Evolutionary conservation across 1,284 basidiomycete genomes (phyloP), one percentile per base, ranked within the genome.

Genomic region (Cutaneotrichosporon sp.): DNA sequence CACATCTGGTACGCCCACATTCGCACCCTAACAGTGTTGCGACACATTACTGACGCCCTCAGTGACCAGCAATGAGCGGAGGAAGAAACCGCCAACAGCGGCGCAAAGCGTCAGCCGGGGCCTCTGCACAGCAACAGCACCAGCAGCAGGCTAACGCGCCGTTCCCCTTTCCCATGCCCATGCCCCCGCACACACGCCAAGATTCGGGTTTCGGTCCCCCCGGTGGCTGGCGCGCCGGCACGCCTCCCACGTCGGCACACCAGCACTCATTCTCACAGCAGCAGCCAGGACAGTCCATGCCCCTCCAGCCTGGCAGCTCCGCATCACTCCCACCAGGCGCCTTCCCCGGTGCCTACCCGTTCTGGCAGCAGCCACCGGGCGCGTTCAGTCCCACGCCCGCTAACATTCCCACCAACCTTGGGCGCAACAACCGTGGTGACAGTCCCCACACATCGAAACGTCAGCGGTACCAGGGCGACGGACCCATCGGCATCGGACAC

Each of bases 331-430:
- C 51, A n/a, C 51, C 30, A 4, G 51, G 51, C 18, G 52, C 38
- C 18, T 42, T 65, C 30, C 60, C 64, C 14, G 64, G 64, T 26
- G 53, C 56, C 21, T 65, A 60, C 14, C 64, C 64, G 32, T 65
- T 62, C 51, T 63, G 62, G 62, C 50, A 22, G 5, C 61, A 51
- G 32, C 49, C 30, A 34, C 51, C 58, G 18, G 51, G 30, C 30
- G 30, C 51, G 30, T 53, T 53, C 51, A 53, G 51, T 18, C 51
- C 51, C 31, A 53, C 30, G 30, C 51, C 51, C 16, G 30, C 30
- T 30, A 53, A 53, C 51, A n/a, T 53, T 16, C 14, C 51, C 30
- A 13, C 31, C 42, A 46, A 46, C 42, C 16, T 46, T 8, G 42
- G 42, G 30, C 51, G 51, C 16, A 31, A 53, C 51, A 30, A 13